Percentiles rank a stretch among this genome's conserved stretches.
Conservation (phyloP, 192 early-diverging fungal species). For the Glomus cerebriforme region DNA sequence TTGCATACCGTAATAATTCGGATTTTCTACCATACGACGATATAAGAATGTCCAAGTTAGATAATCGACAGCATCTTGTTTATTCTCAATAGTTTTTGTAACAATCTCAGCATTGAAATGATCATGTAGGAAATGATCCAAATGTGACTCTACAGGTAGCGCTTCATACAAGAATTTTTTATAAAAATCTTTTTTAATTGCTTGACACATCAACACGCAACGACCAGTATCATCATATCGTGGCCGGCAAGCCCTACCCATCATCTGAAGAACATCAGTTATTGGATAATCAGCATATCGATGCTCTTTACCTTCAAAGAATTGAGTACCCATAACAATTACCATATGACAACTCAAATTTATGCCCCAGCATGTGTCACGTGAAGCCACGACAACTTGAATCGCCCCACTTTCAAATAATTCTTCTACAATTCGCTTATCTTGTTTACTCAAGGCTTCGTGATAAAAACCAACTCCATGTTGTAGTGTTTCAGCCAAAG, state of each 20-base stretch:
- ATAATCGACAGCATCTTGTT: constrained; percentile 99
- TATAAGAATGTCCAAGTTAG: constrained; percentile 99
- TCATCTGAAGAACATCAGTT: constrained; percentile 97
- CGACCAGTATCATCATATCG: constrained; percentile 63
- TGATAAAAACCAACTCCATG: constrained; percentile 92
- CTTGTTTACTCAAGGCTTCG: constrained; percentile 79
- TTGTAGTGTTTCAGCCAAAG: constrained; percentile 67
- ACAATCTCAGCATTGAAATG: constrained; percentile 98
- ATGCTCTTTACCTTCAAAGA: constrained; percentile 92
- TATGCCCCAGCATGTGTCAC: constrained; percentile 92
- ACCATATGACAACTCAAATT: constrained; percentile 82
- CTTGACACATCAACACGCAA: constrained; percentile 93
- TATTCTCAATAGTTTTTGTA: constrained; percentile 92
- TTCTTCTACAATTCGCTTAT: constrained; percentile 70
- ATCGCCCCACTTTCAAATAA: constrained; percentile 79
- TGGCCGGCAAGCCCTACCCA: constrained; percentile 86
- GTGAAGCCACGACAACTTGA: constrained; percentile 87
- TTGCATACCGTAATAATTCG: constrained; percentile 94
- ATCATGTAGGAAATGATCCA: constrained; percentile 94
- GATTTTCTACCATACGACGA: constrained; percentile 93
- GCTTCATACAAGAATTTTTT: constrained; percentile 98
- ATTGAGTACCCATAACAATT: constrained; percentile 96
- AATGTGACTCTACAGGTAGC: constrained; percentile 90
- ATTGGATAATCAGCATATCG: constrained; percentile 95
- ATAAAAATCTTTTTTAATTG: constrained; percentile 95